Conservation (phyloP, 2,329 filamentous ascomycete species). For the Colletotrichum sp. region DNA sequence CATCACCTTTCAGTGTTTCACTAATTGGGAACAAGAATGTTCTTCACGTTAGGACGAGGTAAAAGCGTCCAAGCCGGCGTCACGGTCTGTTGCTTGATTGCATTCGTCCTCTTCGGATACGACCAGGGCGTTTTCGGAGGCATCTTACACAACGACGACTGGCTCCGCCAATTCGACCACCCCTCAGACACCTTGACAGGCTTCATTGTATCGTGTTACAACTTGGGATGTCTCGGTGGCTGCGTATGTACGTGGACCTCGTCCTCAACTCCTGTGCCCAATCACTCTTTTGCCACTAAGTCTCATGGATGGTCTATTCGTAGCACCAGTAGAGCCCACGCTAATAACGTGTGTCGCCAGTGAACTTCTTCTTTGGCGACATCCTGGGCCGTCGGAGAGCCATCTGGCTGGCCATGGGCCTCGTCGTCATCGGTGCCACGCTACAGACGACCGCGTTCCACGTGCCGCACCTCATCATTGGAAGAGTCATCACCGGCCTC, state of each 20-base stretch:
- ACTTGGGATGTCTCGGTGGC: constrained; percentile 47
- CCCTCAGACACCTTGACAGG: constrained; percentile 29
- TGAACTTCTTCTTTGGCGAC: background rate
- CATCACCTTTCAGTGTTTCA: no score
- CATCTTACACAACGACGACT: constrained; percentile 50
- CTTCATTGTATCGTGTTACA: constrained; percentile 36
- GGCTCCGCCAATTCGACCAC: constrained; percentile 29
- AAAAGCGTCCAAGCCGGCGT: background rate
- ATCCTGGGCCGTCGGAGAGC: background rate
- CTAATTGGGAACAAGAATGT: no score
- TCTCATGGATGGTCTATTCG: no score
- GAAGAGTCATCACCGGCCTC: constrained; percentile 46
- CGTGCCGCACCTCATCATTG: constrained; percentile 45
- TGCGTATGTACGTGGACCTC: background rate
- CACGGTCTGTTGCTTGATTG: constrained; percentile 3
- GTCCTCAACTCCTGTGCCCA: no score
- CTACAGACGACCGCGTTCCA: constrained; percentile 37
- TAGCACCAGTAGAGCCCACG: no score
- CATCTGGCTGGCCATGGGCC: background rate
- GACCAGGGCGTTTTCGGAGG: constrained; percentile 54
- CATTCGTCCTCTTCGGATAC: constrained; percentile 44
- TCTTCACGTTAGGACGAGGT: background rate
- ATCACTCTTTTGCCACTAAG: no score
- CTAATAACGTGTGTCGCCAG: background rate
- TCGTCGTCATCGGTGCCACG: constrained; percentile 25